Conservation (phyloP, 495 filamentous ascomycete species). For the Glonium stellatum region DNA sequence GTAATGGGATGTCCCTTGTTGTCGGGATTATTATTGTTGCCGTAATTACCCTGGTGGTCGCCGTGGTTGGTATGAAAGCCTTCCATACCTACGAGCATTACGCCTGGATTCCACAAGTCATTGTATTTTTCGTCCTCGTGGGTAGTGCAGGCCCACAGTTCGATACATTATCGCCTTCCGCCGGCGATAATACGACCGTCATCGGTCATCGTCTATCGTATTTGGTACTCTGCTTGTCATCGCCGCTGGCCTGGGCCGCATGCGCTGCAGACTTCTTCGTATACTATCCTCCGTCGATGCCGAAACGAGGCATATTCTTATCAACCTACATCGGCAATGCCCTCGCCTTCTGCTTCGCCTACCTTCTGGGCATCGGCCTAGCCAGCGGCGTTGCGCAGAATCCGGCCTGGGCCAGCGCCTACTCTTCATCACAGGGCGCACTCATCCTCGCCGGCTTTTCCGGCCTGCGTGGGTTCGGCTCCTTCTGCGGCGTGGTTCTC, state of each 20-base stretch:
- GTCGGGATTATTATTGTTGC: slow-evolving; percentile 26
- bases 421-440: slow-evolving; percentile 28
- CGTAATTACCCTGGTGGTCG: slow-evolving; percentile 13
- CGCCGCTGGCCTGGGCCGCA: slow-evolving; percentile 19
- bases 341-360: slow-evolving; percentile 16
- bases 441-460: slow-evolving; percentile 16
- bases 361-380: slow-evolving; percentile 27
- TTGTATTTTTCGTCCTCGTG: slow-evolving; percentile 26
- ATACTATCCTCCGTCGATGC: slow-evolving; percentile 23
- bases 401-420: slow-evolving; percentile 20
- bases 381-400: slow-evolving; percentile 21
- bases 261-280: slow-evolving; percentile 23
- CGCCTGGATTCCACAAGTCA: slow-evolving; percentile 25
- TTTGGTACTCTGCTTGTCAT: slow-evolving; percentile 24
- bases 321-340: slow-evolving; percentile 21
- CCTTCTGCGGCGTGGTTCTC: slow-evolving; percentile 23
- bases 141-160: slow-evolving; percentile 27
- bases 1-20: slow-evolving; percentile 20
- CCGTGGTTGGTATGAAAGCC: slow-evolving; percentile 19
- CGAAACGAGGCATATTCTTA: slow-evolving; percentile 14
- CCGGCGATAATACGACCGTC: slow-evolving; percentile 17
- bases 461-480: slow-evolving; percentile 21
- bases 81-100: slow-evolving; percentile 29
- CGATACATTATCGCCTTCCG: slow-evolving; percentile 10
- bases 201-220: slow-evolving; percentile 24